A percentile compares a stretch with the other conserved stretches of the same genome.
Conservation (phyloP, 768 basidiomycete species). For the Xanthoconium purpureum region DNA sequence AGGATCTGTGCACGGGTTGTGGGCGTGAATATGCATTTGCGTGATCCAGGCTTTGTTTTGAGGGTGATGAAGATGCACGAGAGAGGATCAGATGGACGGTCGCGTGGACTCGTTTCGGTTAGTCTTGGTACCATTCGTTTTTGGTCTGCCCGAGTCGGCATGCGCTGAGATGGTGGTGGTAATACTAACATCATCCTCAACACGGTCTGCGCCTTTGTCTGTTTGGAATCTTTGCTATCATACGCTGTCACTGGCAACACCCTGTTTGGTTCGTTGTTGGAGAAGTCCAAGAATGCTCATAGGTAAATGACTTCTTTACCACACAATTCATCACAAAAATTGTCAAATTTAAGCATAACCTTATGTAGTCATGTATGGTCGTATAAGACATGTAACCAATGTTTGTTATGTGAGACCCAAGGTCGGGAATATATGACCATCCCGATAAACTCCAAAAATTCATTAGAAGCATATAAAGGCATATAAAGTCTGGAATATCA, state of each 20-base stretch:
- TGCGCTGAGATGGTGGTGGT: background rate
- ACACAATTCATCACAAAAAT: too few relatives aligned
- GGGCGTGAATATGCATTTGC: constrained; percentile 74
- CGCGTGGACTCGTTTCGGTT: constrained; percentile 57
- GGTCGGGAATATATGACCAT: too few relatives aligned
- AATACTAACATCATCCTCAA: background rate
- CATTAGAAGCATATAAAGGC: too few relatives aligned
- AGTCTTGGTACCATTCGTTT: too few relatives aligned
- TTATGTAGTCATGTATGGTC: background rate
- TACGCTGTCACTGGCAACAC: constrained; percentile 7
- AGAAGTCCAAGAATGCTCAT: background rate
- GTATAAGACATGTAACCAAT: background rate
- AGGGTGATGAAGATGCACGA: constrained; percentile 72
- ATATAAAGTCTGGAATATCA: background rate
- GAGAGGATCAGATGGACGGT: constrained; percentile 58
- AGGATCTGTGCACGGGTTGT: constrained; percentile 76
- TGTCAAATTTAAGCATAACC: too few relatives aligned
- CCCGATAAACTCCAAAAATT: too few relatives aligned
- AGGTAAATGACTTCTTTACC: too few relatives aligned
- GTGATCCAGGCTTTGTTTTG: constrained; percentile 76
- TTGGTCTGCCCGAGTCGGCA: too few relatives aligned
- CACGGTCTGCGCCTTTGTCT: constrained; percentile 10
- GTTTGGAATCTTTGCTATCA: constrained; percentile 9
- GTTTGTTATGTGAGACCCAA: too few relatives aligned
- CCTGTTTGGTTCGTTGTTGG: background rate